Percentiles rank a stretch among this genome's conserved stretches.
Evolutionary conservation across 1,284 basidiomycete genomes (phyloP).

Genomic region (Sphagnurus paluster): DNA sequence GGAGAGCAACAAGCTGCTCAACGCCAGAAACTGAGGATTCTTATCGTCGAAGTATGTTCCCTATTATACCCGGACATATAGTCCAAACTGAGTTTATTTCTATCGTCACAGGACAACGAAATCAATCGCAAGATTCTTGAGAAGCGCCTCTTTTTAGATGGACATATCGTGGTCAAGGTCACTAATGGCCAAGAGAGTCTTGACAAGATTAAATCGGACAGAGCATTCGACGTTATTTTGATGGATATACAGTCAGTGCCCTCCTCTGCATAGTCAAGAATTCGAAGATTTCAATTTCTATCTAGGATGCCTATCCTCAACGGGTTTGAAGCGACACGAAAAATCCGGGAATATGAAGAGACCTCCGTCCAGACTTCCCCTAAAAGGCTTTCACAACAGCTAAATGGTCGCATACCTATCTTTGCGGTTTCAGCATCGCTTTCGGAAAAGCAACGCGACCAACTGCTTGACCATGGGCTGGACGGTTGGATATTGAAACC

Average conservation of each 20-base stretch:
- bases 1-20: neutral
- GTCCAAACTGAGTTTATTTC: neutral
- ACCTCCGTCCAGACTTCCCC: conserved; percentile 13
- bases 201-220: conserved; percentile 59
- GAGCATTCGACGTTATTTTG: conserved; percentile 72
- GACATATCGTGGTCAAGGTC: conserved; percentile 66
- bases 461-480: conserved; percentile 63
- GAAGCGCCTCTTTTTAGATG: conserved; percentile 68
- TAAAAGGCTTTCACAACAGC: conserved; percentile 41
- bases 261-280: neutral
- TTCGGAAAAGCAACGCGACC: conserved; percentile 59
- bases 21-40: conserved; percentile 46
- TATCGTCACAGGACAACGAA: conserved; percentile 60
- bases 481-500: conserved; percentile 91
- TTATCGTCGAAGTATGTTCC: conserved; percentile 77
- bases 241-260: conserved; percentile 88
- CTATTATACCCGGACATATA: neutral
- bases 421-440: conserved; percentile 85
- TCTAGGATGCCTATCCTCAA: conserved; percentile 82
- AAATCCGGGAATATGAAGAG: conserved; percentile 66
- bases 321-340: conserved; percentile 71
- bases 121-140: conserved; percentile 77
- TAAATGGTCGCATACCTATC: conserved; percentile 78
- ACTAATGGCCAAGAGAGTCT: conserved; percentile 81
- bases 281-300: neutral